Evolutionary conservation across 2,329 filamentous ascomycete species (phyloP).

Genomic region (Colletotrichum spinosum): DNA sequence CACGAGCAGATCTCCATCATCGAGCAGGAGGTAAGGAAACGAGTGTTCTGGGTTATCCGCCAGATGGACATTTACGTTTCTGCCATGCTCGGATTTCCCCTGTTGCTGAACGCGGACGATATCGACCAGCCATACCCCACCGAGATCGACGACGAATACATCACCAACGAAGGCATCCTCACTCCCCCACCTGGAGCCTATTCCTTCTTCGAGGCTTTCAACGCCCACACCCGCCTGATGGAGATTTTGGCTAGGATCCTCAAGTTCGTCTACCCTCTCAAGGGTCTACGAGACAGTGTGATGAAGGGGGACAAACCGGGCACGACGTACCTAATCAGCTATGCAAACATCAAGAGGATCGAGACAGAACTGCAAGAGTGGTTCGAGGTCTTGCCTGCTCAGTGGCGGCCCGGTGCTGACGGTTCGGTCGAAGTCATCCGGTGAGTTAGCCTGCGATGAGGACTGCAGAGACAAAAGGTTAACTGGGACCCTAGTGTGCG

Average conservation of each 20-base stretch:
- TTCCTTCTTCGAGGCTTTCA: slow-evolving; percentile 73
- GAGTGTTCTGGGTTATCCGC: slow-evolving; percentile 75
- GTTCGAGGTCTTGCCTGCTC: slow-evolving; percentile 76
- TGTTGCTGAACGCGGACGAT: slow-evolving; percentile 72
- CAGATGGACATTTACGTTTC: slow-evolving; percentile 80
- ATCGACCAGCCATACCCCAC: slow-evolving; percentile 74
- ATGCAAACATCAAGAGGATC: slow-evolving; percentile 72
- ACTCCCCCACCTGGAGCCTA: slow-evolving; percentile 66
- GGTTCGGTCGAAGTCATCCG: slow-evolving; percentile 79
- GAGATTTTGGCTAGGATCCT: slow-evolving; percentile 73
- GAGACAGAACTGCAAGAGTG: slow-evolving; percentile 73
- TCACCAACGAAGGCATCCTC: slow-evolving; percentile 68
- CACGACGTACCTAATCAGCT: slow-evolving; percentile 72
- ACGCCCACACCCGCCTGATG: slow-evolving; percentile 74
- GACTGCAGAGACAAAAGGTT: not conserved
- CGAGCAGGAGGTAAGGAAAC: slow-evolving; percentile 71
- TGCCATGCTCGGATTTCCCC: slow-evolving; percentile 73
- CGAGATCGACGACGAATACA: slow-evolving; percentile 76
- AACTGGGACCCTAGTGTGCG: slow-evolving; percentile 62
- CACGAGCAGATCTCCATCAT: slow-evolving; percentile 72
- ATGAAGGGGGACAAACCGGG: slow-evolving; percentile 55
- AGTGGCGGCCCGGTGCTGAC: slow-evolving; percentile 83
- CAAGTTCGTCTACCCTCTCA: slow-evolving; percentile 74
- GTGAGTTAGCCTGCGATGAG: slow-evolving; percentile 60
- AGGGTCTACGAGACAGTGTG: slow-evolving; percentile 62